Conservation (phyloP, 1,284 basidiomycete species). For the Ceratobasidium sp. region DNA sequence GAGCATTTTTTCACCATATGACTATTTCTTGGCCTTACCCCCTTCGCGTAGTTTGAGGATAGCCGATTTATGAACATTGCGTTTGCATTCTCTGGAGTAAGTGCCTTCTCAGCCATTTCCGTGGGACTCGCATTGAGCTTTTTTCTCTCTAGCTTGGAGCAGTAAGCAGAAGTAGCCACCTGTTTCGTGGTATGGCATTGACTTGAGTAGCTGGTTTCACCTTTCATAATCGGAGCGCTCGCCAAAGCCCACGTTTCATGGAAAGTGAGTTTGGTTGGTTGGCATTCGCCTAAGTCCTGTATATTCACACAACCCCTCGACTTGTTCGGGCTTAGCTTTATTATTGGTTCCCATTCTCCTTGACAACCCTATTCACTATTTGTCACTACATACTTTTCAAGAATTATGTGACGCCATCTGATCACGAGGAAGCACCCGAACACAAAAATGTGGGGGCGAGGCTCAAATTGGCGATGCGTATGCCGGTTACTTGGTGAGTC, state of each 20-base stretch:
- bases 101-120: background rate
- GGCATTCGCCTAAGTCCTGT: too few species aligned
- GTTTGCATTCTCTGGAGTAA: constrained; percentile 26
- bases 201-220: constrained; percentile 11
- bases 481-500: constrained; percentile 30
- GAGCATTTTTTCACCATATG: background rate
- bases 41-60: constrained; percentile 1
- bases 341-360: constrained; percentile 32
- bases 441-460: constrained; percentile 1
- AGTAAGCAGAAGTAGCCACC: background rate
- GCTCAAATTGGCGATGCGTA: constrained; percentile 6
- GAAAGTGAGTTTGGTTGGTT: constrained; percentile 18
- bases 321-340: constrained; percentile 8
- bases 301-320: too few species aligned
- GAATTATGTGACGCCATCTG: constrained; percentile 3
- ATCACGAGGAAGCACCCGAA: background rate
- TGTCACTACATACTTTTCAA: constrained; percentile 31
- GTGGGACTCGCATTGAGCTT: too few species aligned
- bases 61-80: constrained; percentile 20
- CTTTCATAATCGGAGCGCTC: constrained; percentile 18
- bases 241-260: background rate
- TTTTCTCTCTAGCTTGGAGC: background rate
- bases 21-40: too few species aligned
- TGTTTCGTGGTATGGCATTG: background rate
- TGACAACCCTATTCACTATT: background rate